Percentiles rank a stretch among this genome's conserved stretches.
phyloP scores from a whole-genome alignment of 1,284 basidiomycete species.

The Heterobasidion irregulare region DNA sequence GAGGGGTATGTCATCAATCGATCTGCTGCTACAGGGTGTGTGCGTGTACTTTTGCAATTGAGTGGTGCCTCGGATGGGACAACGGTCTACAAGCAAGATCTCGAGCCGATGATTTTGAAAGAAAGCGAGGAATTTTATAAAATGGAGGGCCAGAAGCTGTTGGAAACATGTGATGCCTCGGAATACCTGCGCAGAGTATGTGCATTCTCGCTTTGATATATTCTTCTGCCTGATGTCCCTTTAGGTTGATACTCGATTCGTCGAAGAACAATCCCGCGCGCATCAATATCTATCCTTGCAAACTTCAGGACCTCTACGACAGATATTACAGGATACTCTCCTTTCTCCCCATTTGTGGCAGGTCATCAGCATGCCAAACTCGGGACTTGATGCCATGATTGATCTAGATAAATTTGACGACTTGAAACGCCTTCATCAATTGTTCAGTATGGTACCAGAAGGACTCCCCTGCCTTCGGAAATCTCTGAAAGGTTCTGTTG shows the following conservation, averaged over 20 bases:
- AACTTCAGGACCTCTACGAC: conserved; percentile 64
- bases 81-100: conserved; percentile 78
- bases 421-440: conserved; percentile 72
- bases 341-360: conserved; percentile 71
- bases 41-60: conserved; percentile 80
- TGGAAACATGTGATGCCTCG: conserved; percentile 73
- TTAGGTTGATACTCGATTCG: conserved; percentile 79
- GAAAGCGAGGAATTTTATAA: conserved; percentile 81
- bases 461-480: conserved; percentile 65
- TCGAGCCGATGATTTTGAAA: conserved; percentile 79
- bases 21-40: conserved; percentile 84
- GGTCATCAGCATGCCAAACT: conserved; percentile 76
- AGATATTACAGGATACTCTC: conserved; percentile 74
- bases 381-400: conserved; percentile 86
- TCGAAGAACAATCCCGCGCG: conserved; percentile 83
- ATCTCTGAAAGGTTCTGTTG: conserved; percentile 71
- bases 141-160: conserved; percentile 63
- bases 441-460: conserved; percentile 67
- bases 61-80: conserved; percentile 38
- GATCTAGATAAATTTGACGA: conserved; percentile 76
- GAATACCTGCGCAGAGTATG: conserved; percentile 75
- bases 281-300: conserved; percentile 82
- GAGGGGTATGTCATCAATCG: conserved; percentile 89
- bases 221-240: not conserved
- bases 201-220: no score